phyloP scores from a whole-genome alignment of 352 stramenopile genomes.

The Phytophthora pini region DNA sequence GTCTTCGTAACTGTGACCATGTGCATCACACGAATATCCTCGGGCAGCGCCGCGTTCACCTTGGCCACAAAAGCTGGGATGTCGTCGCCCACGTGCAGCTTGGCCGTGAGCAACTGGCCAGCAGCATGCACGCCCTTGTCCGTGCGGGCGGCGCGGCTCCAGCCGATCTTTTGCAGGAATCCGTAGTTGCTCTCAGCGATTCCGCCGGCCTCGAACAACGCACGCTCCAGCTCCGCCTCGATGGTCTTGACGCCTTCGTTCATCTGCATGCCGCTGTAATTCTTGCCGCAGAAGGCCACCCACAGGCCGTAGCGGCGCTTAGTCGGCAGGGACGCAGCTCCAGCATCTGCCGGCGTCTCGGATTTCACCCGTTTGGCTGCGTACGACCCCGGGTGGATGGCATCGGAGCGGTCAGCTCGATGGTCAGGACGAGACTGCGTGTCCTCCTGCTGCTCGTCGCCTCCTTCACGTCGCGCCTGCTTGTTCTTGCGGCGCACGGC shows the following conservation, averaged over 20 bases:
- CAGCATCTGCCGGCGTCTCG: neutral
- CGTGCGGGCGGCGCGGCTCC: conserved; percentile 87
- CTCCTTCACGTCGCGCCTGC: conserved; percentile 45
- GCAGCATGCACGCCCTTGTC: conserved; percentile 93
- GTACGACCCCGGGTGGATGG: conserved; percentile 81
- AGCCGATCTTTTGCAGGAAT: conserved; percentile 92
- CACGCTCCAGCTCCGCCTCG: conserved; percentile 90
- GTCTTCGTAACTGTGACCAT: conserved; percentile 90
- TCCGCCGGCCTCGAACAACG: conserved; percentile 85
- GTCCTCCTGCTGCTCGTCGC: conserved; percentile 30
- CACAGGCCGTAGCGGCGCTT: conserved; percentile 76
- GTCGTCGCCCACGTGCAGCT: conserved; percentile 86
- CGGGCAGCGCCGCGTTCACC: conserved; percentile 78
- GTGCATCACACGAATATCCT: conserved; percentile 85
- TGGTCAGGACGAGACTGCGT: conserved; percentile 45
- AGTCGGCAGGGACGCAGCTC: conserved; percentile 9
- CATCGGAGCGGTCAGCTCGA: conserved; percentile 61
- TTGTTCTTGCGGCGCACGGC: conserved; percentile 80
- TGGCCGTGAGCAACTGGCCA: conserved; percentile 84
- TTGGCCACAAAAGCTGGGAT: conserved; percentile 63
- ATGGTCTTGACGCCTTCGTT: conserved; percentile 91
- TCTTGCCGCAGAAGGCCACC: conserved; percentile 89
- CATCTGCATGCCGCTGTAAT: conserved; percentile 93
- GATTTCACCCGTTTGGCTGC: conserved; percentile 52
- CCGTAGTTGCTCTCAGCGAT: conserved; percentile 92